Evolutionary conservation across 208 protist genomes (phyloP), one percentile per base, ranked within the genome.

Genomic region (Endotrypanum monterogeii): DNA sequence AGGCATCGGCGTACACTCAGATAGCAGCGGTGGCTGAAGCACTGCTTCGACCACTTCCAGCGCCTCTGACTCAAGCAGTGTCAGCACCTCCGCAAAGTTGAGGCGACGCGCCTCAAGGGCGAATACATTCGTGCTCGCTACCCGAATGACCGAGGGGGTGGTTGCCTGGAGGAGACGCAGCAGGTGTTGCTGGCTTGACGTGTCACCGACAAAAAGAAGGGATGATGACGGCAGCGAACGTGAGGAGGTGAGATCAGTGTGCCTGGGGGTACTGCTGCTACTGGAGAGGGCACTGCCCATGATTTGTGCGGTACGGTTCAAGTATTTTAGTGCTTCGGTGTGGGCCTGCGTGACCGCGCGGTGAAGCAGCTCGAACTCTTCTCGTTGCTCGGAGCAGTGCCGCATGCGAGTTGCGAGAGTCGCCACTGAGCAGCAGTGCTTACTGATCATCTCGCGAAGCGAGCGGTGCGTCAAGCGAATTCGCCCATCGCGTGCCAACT

Each of bases 51-150:
- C 71, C 23, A 73, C 71, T 51, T 79, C 52, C 16, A 91, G 60
- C 1, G 83, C 90, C 74, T 94, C 90, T 14, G 72, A 79, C 54
- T 74, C 82, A 52, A 82, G 70, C 35, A 88, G 62, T 44, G 83
- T 74, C 18, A 94, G 83, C 60, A 92, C 63, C 28, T 83, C 82
- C 0, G 76, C 73, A 39, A 89, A 63, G 72, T 83, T 69, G 7
- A 92, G 55, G 25, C 73, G 60, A 14, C 88, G 90, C 1, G 67
- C 73, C 72, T 91, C 84, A 52, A 89, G 50, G 28, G 82, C 67
- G 39, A 71, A 74, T 2, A 71, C 67, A 14, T 9, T 55, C 16
- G 37, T 35, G 39, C 28, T 65, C n/a, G 61, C 25, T 35, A 82
- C 44, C 14, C 58, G 63, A 12, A 75, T 23, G 14, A 75, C 35